A percentile compares a stretch with the other conserved stretches of the same genome.
Evolutionary conservation across 805 yeast species (phyloP).

Genomic region (Suhomyces canberraensis): DNA sequence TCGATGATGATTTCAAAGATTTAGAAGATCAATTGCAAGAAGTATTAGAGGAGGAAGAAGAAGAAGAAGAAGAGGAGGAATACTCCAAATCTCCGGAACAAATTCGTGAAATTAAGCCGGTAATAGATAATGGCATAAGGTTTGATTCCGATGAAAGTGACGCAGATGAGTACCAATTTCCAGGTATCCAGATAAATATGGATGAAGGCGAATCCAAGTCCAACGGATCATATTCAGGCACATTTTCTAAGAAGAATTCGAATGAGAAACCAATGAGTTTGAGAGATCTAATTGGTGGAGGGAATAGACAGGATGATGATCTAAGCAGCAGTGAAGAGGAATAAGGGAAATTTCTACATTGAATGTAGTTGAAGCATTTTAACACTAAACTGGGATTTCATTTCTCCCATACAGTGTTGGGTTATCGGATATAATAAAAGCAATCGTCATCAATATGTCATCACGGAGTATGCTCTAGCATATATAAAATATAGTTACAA

Average conservation of each 20-base stretch:
- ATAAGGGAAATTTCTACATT: slow-evolving; percentile 1
- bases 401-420: too few species aligned
- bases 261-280: slow-evolving; percentile 36
- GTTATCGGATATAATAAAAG: too few species aligned
- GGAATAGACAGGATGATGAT: slow-evolving; percentile 11
- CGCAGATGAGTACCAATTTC: slow-evolving; percentile 19
- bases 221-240: slow-evolving; percentile 3
- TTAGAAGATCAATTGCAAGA: slow-evolving; percentile 42
- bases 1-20: slow-evolving; percentile 41
- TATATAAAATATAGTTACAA: too few species aligned
- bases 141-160: slow-evolving; percentile 27
- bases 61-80: slow-evolving; percentile 1
- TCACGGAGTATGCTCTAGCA: too few species aligned
- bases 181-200: slow-evolving; percentile 26
- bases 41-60: slow-evolving; percentile 33
- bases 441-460: too few species aligned
- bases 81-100: not conserved
- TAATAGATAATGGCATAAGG: slow-evolving; percentile 6
- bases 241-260: slow-evolving; percentile 1
- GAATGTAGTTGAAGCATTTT: too few species aligned
- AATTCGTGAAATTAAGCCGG: slow-evolving; percentile 5
- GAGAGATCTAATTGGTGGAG: slow-evolving; percentile 34
- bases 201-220: slow-evolving; percentile 9
- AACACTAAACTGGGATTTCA: too few species aligned
- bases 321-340: slow-evolving; percentile 33